phyloP scores from a whole-genome alignment of 2,329 filamentous ascomycete genomes.

The Colletotrichum paranaense region DNA sequence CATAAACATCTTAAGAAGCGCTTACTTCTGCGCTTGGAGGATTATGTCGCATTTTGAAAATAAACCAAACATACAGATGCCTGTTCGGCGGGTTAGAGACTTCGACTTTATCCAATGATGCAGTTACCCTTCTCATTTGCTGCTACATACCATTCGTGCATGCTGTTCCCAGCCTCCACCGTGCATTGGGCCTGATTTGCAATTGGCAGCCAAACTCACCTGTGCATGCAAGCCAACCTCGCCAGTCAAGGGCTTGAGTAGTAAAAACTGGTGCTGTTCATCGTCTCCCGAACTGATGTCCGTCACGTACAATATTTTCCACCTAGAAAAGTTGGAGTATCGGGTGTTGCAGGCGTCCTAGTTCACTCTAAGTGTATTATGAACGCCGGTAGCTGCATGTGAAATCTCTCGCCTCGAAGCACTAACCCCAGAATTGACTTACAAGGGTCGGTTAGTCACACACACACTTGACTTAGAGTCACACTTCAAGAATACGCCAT shows the following conservation, averaged over 20 bases:
- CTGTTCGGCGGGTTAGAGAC: neutral
- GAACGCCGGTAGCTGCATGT: constrained; percentile 30
- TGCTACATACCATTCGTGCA: neutral
- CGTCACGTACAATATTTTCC: constrained; percentile 9
- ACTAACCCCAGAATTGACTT: neutral
- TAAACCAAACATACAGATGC: too few relatives aligned
- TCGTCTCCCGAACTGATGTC: neutral
- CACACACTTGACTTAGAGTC: neutral
- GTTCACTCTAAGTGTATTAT: neutral
- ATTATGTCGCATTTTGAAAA: neutral
- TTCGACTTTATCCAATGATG: neutral
- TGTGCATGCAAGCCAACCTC: neutral
- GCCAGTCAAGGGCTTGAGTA: neutral
- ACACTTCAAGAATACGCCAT: neutral
- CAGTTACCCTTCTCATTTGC: neutral
- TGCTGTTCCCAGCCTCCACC: neutral
- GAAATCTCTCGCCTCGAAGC: constrained; percentile 5
- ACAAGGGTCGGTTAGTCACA: neutral
- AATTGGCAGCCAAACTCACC: neutral
- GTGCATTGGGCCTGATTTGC: neutral
- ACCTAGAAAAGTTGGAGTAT: neutral
- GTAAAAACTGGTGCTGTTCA: neutral
- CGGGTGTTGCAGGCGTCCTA: neutral
- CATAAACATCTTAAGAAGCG: neutral
- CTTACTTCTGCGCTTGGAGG: neutral